These are phyloP conservation scores for Huntiella decipiens DNA, from an alignment of 2,329 filamentous ascomycete genomes.

Conservation along the genomic window DNA sequence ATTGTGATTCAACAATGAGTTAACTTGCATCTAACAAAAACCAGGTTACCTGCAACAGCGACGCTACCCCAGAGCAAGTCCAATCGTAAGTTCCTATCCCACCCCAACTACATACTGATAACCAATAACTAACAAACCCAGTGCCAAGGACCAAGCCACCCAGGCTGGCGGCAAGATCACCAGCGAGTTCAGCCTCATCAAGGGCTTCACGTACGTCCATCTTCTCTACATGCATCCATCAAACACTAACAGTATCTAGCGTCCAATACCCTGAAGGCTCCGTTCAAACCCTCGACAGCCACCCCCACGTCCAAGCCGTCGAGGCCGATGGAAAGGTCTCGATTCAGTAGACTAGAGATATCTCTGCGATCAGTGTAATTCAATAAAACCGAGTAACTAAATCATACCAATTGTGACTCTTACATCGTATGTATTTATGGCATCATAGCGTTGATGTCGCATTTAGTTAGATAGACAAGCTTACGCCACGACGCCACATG, in stretches of 20 bases:
- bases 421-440: no score
- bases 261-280: slow-evolving; percentile 47
- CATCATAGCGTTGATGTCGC: no score
- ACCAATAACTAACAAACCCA: slow-evolving; percentile 17
- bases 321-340: slow-evolving; percentile 42
- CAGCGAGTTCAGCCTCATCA: slow-evolving; percentile 73
- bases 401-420: no score
- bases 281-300: slow-evolving; percentile 43
- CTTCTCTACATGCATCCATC: neutral
- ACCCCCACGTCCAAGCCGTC: slow-evolving; percentile 54
- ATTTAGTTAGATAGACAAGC: no score
- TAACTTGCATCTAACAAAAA: slow-evolving; percentile 12
- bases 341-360: neutral
- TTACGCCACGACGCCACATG: no score
- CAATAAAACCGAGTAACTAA: no score
- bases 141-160: slow-evolving; percentile 56
- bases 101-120: neutral
- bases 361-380: no score
- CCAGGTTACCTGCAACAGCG: slow-evolving; percentile 67
- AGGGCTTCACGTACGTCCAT: slow-evolving; percentile 67
- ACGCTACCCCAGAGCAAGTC: slow-evolving; percentile 46
- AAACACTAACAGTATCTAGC: neutral
- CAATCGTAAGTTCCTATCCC: slow-evolving; percentile 32
- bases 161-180: slow-evolving; percentile 68
- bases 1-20: neutral